A percentile compares a stretch with the other conserved stretches of the same genome.
Evolutionary conservation across 2,329 filamentous ascomycete species (phyloP).

Genomic region (Aspergillus carbonarius): DNA sequence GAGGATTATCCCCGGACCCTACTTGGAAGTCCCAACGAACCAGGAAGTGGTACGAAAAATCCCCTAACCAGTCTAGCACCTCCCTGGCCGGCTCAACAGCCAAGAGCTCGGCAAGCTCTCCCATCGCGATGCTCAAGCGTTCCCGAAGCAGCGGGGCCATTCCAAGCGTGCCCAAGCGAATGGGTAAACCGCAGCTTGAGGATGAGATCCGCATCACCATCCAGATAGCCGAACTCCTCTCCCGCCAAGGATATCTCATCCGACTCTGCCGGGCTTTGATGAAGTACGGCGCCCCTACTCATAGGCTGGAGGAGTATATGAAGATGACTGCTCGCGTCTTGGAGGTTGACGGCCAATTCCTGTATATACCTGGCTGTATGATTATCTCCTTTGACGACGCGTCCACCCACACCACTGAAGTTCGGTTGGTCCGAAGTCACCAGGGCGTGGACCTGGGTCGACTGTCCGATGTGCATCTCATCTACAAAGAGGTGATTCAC

Average conservation of each 20-base stretch:
- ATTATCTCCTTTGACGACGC: conserved; percentile 78
- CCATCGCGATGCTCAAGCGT: conserved; percentile 33
- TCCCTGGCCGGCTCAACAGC: conserved; percentile 33
- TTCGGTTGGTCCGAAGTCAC: conserved; percentile 46
- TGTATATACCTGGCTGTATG: conserved; percentile 94
- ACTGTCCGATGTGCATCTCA: conserved; percentile 46
- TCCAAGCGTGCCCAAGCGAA: conserved; percentile 26
- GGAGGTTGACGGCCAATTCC: conserved; percentile 84
- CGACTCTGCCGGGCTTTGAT: conserved; percentile 86
- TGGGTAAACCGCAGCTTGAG: conserved; percentile 35
- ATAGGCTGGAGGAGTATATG: conserved; percentile 89
- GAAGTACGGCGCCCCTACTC: conserved; percentile 88
- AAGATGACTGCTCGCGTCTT: conserved; percentile 83
- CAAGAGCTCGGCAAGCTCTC: conserved; percentile 31
- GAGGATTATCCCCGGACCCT: conserved; percentile 34
- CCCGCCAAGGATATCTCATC: conserved; percentile 78
- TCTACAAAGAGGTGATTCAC: conserved; percentile 53
- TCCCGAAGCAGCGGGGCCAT: conserved; percentile 38
- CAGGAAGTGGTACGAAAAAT: conserved; percentile 44
- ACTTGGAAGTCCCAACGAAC: conserved; percentile 30
- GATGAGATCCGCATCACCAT: conserved; percentile 61
- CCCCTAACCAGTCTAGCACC: conserved; percentile 35
- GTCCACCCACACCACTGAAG: conserved; percentile 49
- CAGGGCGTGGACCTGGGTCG: conserved; percentile 49
- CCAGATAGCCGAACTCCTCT: conserved; percentile 68